Percentiles rank a stretch among this genome's conserved stretches.
Conservation (phyloP, 2,329 filamentous ascomycete genomes). For the Sclerotinia glacialis region DNA sequence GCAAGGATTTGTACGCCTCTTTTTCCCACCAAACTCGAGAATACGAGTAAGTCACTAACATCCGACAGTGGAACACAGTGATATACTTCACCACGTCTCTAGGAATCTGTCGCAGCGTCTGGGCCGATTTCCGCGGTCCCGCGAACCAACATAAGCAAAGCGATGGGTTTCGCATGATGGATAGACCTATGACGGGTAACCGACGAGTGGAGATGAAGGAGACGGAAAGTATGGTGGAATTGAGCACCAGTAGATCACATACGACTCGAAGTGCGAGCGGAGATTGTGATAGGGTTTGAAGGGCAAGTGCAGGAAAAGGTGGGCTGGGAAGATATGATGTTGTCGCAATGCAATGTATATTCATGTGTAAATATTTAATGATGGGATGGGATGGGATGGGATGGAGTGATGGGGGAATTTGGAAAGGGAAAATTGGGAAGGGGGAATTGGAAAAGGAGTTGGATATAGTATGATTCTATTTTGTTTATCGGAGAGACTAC, state of each 20-base stretch:
- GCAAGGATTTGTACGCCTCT: constrained; percentile 59
- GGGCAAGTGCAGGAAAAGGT: background rate
- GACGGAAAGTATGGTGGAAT: constrained; percentile 13
- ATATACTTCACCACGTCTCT: constrained; percentile 72
- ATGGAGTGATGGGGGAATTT: no score
- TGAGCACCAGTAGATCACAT: constrained; percentile 6
- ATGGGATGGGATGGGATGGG: no score
- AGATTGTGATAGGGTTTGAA: constrained; percentile 1
- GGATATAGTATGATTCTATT: background rate
- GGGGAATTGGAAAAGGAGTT: background rate
- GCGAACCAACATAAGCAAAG: background rate
- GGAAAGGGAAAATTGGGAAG: background rate
- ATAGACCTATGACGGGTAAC: background rate
- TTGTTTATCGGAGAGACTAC: background rate
- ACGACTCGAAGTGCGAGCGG: constrained; percentile 8
- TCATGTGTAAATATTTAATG: background rate
- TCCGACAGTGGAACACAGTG: constrained; percentile 63
- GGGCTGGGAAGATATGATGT: background rate
- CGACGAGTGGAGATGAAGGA: background rate
- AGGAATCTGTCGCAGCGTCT: constrained; percentile 10
- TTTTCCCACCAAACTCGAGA: no score
- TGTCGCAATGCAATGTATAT: background rate
- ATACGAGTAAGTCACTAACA: background rate
- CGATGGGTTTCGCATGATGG: constrained; percentile 16
- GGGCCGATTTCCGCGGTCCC: constrained; percentile 8